phyloP scores from a whole-genome alignment of 108 stramenopile genomes.

The Nitzschia sp. region DNA sequence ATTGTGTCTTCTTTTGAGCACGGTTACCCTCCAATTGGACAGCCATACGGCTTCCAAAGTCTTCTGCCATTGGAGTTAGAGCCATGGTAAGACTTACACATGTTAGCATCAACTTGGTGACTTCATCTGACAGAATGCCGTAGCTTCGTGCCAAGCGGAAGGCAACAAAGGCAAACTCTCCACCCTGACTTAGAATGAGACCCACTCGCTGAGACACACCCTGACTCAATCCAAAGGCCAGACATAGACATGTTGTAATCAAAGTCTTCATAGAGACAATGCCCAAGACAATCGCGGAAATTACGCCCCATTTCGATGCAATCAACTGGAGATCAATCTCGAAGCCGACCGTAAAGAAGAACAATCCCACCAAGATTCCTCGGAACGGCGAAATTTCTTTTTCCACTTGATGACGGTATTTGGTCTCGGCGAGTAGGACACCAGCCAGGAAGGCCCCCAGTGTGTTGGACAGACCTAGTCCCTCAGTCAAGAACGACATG shows the following conservation, averaged over 20 bases:
- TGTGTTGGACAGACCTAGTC: conserved; percentile 89
- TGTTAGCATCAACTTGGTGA: conserved; percentile 86
- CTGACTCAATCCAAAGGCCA: conserved; percentile 61
- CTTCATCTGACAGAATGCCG: conserved; percentile 69
- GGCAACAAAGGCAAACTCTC: conserved; percentile 94
- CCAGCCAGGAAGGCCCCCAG: conserved; percentile 93
- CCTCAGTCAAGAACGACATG: conserved; percentile 91
- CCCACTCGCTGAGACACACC: conserved; percentile 79
- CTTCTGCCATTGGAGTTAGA: conserved; percentile 83
- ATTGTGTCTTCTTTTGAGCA: conserved; percentile 1
- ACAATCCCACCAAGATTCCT: conserved; percentile 91
- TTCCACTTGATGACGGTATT: conserved; percentile 83
- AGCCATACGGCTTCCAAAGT: conserved; percentile 47
- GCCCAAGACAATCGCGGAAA: conserved; percentile 68
- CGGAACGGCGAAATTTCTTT: conserved; percentile 86
- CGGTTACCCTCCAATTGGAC: conserved; percentile 3
- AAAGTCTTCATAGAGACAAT: conserved; percentile 76
- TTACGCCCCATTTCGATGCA: conserved; percentile 53
- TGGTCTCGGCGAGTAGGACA: conserved; percentile 82
- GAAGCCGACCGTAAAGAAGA: conserved; percentile 95
- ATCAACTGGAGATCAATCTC: conserved; percentile 87
- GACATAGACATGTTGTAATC: conserved; percentile 60
- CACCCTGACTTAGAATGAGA: conserved; percentile 86
- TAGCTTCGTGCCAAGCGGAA: conserved; percentile 86
- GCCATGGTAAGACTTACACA: conserved; percentile 92